A percentile compares a stretch with the other conserved stretches of the same genome.
Evolutionary conservation across 2,329 filamentous ascomycete species (phyloP).

Genomic region (Ceratocystis cacaofunesta): DNA sequence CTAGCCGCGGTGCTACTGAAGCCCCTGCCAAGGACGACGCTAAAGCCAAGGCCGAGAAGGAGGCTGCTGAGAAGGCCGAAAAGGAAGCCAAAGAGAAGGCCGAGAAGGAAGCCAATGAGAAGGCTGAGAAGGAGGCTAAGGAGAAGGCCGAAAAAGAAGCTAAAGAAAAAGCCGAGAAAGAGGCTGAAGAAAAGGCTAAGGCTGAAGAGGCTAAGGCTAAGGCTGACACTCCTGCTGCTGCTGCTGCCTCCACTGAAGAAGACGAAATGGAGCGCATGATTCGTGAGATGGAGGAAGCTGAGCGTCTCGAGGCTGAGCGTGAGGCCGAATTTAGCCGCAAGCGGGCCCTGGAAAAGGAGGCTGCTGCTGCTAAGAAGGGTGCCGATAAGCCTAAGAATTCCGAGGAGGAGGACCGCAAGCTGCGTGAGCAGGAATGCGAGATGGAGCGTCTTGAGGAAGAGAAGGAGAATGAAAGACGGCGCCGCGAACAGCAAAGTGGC

Average conservation of each 20-base stretch:
- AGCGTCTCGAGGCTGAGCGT: conserved; percentile 27
- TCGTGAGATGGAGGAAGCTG: conserved; percentile 45
- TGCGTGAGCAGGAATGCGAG: conserved; percentile 57
- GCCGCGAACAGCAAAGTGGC: conserved; percentile 36
- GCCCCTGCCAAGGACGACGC: conserved; percentile 20
- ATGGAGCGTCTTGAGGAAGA: conserved; percentile 61
- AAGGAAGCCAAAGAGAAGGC: conserved; percentile 25
- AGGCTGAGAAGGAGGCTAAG: conserved; percentile 27
- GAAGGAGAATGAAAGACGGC: conserved; percentile 34
- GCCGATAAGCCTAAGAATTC: conserved; percentile 27
- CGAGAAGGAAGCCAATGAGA: conserved; percentile 25
- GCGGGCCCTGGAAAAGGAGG: conserved; percentile 33
- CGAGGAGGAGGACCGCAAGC: conserved; percentile 47
- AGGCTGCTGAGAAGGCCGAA: conserved; percentile 24
- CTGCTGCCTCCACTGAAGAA: conserved; percentile 27
- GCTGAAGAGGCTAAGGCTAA: conserved; percentile 21
- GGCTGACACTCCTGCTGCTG: conserved; percentile 20
- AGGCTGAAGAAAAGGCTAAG: conserved; percentile 22
- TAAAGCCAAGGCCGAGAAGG: conserved; percentile 21
- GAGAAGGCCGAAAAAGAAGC: conserved; percentile 22
- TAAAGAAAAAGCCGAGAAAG: conserved; percentile 18
- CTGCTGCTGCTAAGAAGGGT: conserved; percentile 33
- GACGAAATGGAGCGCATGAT: conserved; percentile 47
- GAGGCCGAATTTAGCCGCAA: conserved; percentile 37
- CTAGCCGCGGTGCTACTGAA: conserved; percentile 20